Evolutionary conservation across 2,329 filamentous ascomycete species (phyloP).

Genomic region (Neoascochyta sp.): DNA sequence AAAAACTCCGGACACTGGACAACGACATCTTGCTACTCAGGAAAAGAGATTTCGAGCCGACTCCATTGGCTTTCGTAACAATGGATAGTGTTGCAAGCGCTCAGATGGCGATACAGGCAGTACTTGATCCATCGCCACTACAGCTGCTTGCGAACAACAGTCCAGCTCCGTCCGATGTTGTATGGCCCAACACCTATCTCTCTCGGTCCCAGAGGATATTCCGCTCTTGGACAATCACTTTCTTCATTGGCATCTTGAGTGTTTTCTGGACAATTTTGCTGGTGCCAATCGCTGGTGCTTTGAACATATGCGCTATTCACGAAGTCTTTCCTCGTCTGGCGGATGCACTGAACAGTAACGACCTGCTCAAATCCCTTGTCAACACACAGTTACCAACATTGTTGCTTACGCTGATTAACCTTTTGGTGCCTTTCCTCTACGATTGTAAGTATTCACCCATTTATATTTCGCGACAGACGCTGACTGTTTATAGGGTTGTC

Average conservation of each 20-base stretch:
- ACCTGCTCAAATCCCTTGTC: constrained; percentile 70
- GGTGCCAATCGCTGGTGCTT: constrained; percentile 69
- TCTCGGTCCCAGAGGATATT: constrained; percentile 69
- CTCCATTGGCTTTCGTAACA: constrained; percentile 87
- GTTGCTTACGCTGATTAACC: constrained; percentile 79
- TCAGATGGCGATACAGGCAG: constrained; percentile 94
- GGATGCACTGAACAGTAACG: constrained; percentile 62
- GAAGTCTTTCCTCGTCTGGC: constrained; percentile 69
- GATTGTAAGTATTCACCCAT: constrained; percentile 67
- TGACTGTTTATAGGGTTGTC: constrained; percentile 58
- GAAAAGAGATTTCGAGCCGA: constrained; percentile 71
- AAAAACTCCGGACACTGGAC: constrained; percentile 75
- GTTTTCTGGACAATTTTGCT: constrained; percentile 85
- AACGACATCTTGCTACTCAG: constrained; percentile 68
- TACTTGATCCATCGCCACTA: constrained; percentile 84
- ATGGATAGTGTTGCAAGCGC: constrained; percentile 91
- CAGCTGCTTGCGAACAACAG: constrained; percentile 80
- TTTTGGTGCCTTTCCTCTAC: constrained; percentile 89
- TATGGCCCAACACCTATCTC: constrained; percentile 91
- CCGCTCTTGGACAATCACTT: constrained; percentile 78
- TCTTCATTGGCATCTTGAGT: constrained; percentile 76
- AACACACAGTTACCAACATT: constrained; percentile 85
- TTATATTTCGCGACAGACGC: not conserved
- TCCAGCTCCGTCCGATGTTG: constrained; percentile 84
- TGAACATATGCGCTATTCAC: constrained; percentile 77